Percentiles rank a stretch among this genome's conserved stretches.
Evolutionary conservation across 306 rosid genomes (phyloP).

Genomic region (Cucumis melo): DNA sequence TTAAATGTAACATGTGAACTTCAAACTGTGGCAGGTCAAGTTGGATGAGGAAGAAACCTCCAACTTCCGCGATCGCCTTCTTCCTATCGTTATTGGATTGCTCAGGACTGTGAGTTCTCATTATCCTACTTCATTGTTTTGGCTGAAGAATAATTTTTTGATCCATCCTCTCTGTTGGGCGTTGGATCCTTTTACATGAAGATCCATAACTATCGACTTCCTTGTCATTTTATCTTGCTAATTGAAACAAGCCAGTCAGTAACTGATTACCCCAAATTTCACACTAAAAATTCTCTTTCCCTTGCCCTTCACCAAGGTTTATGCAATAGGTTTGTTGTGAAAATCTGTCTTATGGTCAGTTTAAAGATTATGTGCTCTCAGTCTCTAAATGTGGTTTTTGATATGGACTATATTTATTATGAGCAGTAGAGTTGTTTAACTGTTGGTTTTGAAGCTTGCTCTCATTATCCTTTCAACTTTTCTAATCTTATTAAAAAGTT

Average conservation of each 20-base stretch:
- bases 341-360: neutral
- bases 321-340: neutral
- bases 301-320: neutral
- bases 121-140: neutral
- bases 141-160: neutral
- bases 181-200: neutral
- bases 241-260: neutral
- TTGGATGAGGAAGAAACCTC: slow-evolving; percentile 72
- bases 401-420: neutral
- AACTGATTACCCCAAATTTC: neutral
- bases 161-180: neutral
- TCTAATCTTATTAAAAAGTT: neutral
- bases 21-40: slow-evolving; percentile 40
- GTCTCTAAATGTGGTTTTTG: neutral
- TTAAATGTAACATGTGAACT: slow-evolving; percentile 18
- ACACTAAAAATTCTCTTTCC: neutral
- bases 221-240: neutral
- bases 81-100: slow-evolving; percentile 85
- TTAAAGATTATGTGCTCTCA: neutral
- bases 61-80: slow-evolving; percentile 68
- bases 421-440: neutral
- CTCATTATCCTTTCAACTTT: neutral
- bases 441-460: neutral
- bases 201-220: neutral
- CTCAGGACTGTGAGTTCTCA: slow-evolving; percentile 84